phyloP scores from a whole-genome alignment of 176 grass and related monocot genomes.

The Urochloa ruziziensis region DNA sequence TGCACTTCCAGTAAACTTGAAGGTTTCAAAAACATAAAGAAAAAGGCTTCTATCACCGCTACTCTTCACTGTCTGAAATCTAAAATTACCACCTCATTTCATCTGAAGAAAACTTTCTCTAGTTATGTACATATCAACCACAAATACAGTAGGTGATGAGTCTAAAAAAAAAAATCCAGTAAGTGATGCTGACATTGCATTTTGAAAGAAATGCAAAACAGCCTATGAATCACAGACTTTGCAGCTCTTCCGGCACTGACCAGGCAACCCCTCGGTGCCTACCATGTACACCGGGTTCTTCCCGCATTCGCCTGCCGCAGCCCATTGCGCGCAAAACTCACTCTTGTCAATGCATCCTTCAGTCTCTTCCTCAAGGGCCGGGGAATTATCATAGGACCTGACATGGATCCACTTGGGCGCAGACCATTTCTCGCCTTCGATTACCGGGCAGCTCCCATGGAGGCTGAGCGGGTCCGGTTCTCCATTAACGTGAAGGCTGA shows the following conservation, averaged over 20 bases:
- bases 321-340: constrained; percentile 34
- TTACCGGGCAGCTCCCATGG: constrained; percentile 65
- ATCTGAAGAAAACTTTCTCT: background rate
- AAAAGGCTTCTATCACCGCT: constrained; percentile 3
- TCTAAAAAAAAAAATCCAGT: too few species aligned
- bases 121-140: constrained; percentile 5
- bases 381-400: constrained; percentile 28
- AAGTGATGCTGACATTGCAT: background rate
- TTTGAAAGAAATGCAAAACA: background rate
- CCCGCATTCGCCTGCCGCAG: constrained; percentile 1
- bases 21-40: background rate
- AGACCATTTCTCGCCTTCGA: constrained; percentile 64
- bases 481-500: constrained; percentile 39
- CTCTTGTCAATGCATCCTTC: constrained; percentile 13
- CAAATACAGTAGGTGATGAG: background rate
- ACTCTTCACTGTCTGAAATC: constrained; percentile 1
- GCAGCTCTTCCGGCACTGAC: constrained; percentile 49
- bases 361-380: background rate
- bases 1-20: background rate
- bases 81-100: background rate
- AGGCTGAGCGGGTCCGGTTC: constrained; percentile 43
- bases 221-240: constrained; percentile 21
- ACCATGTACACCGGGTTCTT: constrained; percentile 48
- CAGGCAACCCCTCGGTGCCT: constrained; percentile 15
- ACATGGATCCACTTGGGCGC: constrained; percentile 61